Conservation (phyloP, 345 rosid species). For the Cardamine occulta region DNA sequence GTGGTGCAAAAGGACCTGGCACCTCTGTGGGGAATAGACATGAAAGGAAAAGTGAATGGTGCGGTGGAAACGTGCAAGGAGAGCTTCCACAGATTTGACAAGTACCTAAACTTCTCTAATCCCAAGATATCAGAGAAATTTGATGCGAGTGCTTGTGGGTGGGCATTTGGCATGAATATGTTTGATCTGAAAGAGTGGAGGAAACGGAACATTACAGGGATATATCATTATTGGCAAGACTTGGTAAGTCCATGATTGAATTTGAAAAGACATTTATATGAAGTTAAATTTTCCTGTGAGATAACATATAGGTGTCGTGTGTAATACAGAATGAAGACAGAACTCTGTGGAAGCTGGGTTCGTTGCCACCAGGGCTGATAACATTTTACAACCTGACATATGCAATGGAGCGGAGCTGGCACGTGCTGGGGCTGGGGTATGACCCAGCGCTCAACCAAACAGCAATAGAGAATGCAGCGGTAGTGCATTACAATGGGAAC, state of each 20-base stretch:
- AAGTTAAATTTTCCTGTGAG: not conserved
- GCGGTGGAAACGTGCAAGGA: slow-evolving; percentile 92
- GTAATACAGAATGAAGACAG: slow-evolving; percentile 87
- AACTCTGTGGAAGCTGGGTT: slow-evolving; percentile 97
- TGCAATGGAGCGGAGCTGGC: slow-evolving; percentile 87
- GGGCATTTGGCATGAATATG: slow-evolving; percentile 99
- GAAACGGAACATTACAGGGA: slow-evolving; percentile 82
- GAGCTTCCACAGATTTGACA: slow-evolving; percentile 94
- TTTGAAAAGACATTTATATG: not conserved
- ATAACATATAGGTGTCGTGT: not conserved
- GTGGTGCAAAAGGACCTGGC: slow-evolving; percentile 87
- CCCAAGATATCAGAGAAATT: slow-evolving; percentile 79
- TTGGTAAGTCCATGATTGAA: slow-evolving; percentile 53
- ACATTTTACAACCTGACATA: slow-evolving; percentile 90
- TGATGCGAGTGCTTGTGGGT: slow-evolving; percentile 82
- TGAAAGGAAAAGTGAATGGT: slow-evolving; percentile 83
- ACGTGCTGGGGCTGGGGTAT: slow-evolving; percentile 90
- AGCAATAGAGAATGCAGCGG: slow-evolving; percentile 83
- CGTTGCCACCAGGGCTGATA: slow-evolving; percentile 94
- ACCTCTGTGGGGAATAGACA: slow-evolving; percentile 75
- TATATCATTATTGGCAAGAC: slow-evolving; percentile 97
- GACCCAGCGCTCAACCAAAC: slow-evolving; percentile 97
- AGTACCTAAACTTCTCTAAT: slow-evolving; percentile 96
- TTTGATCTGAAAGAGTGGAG: slow-evolving; percentile 96
- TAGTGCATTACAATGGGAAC: slow-evolving; percentile 95